These are phyloP conservation scores for Ustilago nuda DNA, from an alignment of 1,284 basidiomycete species.

Conservation along the genomic window DNA sequence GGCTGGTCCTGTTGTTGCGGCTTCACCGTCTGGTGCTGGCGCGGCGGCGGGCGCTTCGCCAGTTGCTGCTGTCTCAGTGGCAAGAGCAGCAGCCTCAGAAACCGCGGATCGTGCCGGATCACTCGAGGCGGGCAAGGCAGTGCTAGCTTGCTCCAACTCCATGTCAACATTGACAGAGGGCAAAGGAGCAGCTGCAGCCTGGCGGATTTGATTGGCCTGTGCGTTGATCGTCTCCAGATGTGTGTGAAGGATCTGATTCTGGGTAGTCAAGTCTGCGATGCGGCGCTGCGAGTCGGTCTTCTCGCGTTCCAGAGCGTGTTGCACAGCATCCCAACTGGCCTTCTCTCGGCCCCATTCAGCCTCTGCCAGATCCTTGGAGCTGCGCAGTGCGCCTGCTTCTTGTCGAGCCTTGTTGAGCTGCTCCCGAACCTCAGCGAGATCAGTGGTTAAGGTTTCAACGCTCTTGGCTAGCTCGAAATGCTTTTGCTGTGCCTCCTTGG, in stretches of 20 bases:
- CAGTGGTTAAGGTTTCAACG: constrained; percentile 74
- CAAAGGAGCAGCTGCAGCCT: constrained; percentile 70
- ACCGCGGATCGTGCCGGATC: constrained; percentile 72
- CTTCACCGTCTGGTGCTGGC: constrained; percentile 2
- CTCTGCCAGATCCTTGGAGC: constrained; percentile 75
- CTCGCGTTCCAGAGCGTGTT: constrained; percentile 81
- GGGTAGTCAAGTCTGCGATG: constrained; percentile 79
- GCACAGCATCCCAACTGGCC: constrained; percentile 83
- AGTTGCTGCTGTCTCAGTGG: neutral
- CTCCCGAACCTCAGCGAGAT: constrained; percentile 74
- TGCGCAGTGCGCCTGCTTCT: constrained; percentile 46
- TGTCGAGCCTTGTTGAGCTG: constrained; percentile 50
- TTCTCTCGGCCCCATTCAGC: constrained; percentile 80
- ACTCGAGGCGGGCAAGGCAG: constrained; percentile 30
- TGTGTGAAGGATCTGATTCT: constrained; percentile 83
- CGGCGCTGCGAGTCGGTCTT: constrained; percentile 78
- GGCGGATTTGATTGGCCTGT: constrained; percentile 79
- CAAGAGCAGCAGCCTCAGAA: constrained; percentile 70
- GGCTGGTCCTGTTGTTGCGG: neutral
- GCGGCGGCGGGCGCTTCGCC: constrained; percentile 5
- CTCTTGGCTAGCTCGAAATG: constrained; percentile 80
- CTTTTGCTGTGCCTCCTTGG: constrained; percentile 83
- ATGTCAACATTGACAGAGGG: constrained; percentile 62
- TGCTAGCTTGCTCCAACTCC: constrained; percentile 29
- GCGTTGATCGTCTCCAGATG: constrained; percentile 87